A percentile compares a stretch with the other conserved stretches of the same genome.
phyloP scores from a whole-genome alignment of 306 rosid genomes.

The Gillenia trifoliata region DNA sequence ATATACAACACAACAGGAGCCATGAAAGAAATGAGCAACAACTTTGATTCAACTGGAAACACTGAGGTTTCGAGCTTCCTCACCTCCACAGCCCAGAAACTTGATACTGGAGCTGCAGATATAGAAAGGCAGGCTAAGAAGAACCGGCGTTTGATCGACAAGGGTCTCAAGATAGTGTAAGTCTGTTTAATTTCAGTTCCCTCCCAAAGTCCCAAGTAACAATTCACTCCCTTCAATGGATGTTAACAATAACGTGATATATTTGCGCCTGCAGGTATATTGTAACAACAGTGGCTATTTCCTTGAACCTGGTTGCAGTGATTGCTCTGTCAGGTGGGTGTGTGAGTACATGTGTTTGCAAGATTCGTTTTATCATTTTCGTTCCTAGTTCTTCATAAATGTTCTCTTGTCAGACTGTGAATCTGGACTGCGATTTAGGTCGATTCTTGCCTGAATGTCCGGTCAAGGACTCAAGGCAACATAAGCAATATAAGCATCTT shows the following conservation, averaged over 20 bases:
- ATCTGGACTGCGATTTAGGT: background rate
- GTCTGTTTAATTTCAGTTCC: slow-evolving; percentile 2
- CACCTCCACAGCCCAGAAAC: slow-evolving; percentile 34
- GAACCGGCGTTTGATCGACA: slow-evolving; percentile 37
- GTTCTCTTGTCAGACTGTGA: background rate
- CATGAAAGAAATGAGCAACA: slow-evolving; percentile 28
- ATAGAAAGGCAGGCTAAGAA: slow-evolving; percentile 37
- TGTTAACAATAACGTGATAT: background rate
- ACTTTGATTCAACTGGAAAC: slow-evolving; percentile 27
- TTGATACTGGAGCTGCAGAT: slow-evolving; percentile 40
- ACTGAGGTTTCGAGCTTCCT: slow-evolving; percentile 25
- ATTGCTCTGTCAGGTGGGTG: slow-evolving; percentile 51
- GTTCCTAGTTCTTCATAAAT: background rate
- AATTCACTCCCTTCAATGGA: background rate
- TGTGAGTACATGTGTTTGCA: background rate
- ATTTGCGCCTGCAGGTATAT: slow-evolving; percentile 50
- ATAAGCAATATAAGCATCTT: background rate
- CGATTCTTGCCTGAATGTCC: background rate
- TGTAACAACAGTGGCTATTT: slow-evolving; percentile 37
- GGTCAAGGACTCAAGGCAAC: background rate
- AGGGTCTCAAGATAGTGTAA: slow-evolving; percentile 47
- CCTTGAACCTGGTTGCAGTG: slow-evolving; percentile 44
- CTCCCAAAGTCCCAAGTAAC: background rate
- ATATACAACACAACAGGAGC: slow-evolving; percentile 53
- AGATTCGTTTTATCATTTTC: background rate